Evolutionary conservation across 768 basidiomycete species (phyloP), one percentile per base, ranked within the genome.

Genomic region (Tremella fuciformis): DNA sequence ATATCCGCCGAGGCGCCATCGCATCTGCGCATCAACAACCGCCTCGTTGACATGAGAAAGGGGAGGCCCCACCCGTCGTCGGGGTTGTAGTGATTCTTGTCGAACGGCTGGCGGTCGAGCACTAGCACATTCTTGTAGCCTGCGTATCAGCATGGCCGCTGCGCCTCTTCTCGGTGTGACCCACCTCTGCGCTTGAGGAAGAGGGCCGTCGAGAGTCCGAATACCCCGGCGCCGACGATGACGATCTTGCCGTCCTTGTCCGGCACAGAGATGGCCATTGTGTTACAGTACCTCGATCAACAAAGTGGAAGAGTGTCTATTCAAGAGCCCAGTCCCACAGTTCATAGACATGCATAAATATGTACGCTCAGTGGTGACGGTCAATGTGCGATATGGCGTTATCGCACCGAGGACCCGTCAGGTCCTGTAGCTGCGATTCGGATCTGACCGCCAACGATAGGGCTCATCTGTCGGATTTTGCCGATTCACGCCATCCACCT

Each of bases 61-160:
- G 26, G 13, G n/a, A 3, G 13, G 13, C 48, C 55, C 13, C 25
- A 60, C 34, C 60, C 60, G 24, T 62, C 55, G 16, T 52, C 51
- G 8, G 62, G 58, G 44, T 55, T 22, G 26, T 56, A 64, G 39
- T 15, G 22, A 18, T 54, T 59, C 53, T 64, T 42, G 47, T 59
- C 47, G 24, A 61, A 64, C 11, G 53, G 51, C 26, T 64, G 62
- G 22, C 47, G 39, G 47, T 64, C 62, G 24, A 51, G 37, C 3
- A 64, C 58, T 9, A 58, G 59, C 25, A 64, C 62, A 38, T 60
- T 54, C 41, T 26, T 53, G 58, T 64, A 64, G 15, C 62, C 62
- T 64, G 6, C 15, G 4, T 15, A 22, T 46, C n/a, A 46, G 42
- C 42, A 6, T 15, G 4, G n/a, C 42, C 16, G n/a, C 42, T 22